These are phyloP conservation scores for Scheffersomyces quercinus DNA, from an alignment of 1,139 yeast species.

Conservation along the genomic window DNA sequence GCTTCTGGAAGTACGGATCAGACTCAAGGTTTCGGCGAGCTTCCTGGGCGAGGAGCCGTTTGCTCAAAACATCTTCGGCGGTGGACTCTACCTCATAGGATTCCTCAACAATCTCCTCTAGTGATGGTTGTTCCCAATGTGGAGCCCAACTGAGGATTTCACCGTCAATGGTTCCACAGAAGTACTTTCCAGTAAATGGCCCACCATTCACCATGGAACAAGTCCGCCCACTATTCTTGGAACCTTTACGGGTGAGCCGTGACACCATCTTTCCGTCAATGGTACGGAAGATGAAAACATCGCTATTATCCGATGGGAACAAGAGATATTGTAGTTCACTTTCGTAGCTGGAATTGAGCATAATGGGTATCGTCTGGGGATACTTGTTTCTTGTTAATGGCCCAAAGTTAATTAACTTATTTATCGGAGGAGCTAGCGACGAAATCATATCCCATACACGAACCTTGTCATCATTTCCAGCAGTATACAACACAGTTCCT, in stretches of 20 bases:
- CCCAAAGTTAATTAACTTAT: constrained; percentile 73
- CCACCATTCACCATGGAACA: constrained; percentile 54
- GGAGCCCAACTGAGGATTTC: constrained; percentile 56
- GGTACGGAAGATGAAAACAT: constrained; percentile 62
- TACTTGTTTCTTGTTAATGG: constrained; percentile 71
- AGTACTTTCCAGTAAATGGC: constrained; percentile 42
- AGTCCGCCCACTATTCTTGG: constrained; percentile 38
- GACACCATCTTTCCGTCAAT: constrained; percentile 64
- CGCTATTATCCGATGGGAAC: constrained; percentile 81
- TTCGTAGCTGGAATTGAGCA: constrained; percentile 46
- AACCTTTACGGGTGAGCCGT: constrained; percentile 44
- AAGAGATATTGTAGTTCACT: constrained; percentile 58
- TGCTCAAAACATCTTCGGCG: neutral
- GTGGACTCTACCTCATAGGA: neutral
- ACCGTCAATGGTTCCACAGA: constrained; percentile 61
- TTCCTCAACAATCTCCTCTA: constrained; percentile 5
- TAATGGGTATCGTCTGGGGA: constrained; percentile 48
- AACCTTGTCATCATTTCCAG: constrained; percentile 78
- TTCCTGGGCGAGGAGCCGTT: neutral
- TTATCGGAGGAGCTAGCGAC: constrained; percentile 48
- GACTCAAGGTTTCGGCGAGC: constrained; percentile 1
- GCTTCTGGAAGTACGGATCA: neutral
- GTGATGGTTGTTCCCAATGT: constrained; percentile 20
- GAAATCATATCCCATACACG: constrained; percentile 70
- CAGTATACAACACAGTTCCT: constrained; percentile 60